Percentiles rank a stretch among this genome's conserved stretches.
phyloP scores from a whole-genome alignment of 2,329 filamentous ascomycete genomes.

The Aphanocladium album region DNA sequence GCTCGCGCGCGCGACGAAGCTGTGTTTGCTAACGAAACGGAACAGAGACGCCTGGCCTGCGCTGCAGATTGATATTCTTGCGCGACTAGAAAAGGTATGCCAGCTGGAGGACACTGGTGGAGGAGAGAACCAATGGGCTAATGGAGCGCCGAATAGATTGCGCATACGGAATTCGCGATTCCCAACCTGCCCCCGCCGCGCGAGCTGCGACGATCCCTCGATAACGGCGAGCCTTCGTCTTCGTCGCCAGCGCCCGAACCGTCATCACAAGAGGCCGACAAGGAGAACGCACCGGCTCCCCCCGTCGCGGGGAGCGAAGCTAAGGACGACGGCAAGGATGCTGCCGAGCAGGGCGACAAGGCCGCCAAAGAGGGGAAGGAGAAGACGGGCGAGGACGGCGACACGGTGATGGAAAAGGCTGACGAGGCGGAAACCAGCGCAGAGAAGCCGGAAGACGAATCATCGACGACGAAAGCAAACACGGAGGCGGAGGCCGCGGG shows the following conservation, averaged over 20 bases:
- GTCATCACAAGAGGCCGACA: conserved; percentile 56
- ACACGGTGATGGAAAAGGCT: conserved; percentile 17
- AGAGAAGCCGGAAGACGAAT: background rate
- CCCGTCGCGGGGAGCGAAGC: conserved; percentile 26
- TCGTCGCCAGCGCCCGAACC: conserved; percentile 39
- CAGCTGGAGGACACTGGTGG: conserved; percentile 33
- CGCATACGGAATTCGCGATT: conserved; percentile 69
- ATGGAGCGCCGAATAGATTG: conserved; percentile 51
- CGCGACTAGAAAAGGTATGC: conserved; percentile 59
- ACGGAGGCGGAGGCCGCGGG: background rate
- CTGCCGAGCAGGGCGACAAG: background rate
- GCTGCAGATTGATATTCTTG: conserved; percentile 59
- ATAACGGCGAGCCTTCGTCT: conserved; percentile 29
- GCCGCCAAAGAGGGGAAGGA: background rate
- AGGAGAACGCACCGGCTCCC: conserved; percentile 61
- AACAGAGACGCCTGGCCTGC: conserved; percentile 63
- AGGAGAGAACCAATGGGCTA: conserved; percentile 16
- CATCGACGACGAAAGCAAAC: background rate
- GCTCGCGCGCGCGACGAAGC: background rate
- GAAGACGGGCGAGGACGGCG: conserved; percentile 1
- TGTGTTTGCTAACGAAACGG: conserved; percentile 12
- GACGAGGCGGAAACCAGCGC: background rate
- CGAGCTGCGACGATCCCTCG: conserved; percentile 26
- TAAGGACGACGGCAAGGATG: background rate
- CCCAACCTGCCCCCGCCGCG: conserved; percentile 50